A percentile compares a stretch with the other conserved stretches of the same genome.
These are phyloP conservation scores for Coniochaeta sp. DNA, from an alignment of 2,329 filamentous ascomycete genomes.

Conservation along the genomic window DNA sequence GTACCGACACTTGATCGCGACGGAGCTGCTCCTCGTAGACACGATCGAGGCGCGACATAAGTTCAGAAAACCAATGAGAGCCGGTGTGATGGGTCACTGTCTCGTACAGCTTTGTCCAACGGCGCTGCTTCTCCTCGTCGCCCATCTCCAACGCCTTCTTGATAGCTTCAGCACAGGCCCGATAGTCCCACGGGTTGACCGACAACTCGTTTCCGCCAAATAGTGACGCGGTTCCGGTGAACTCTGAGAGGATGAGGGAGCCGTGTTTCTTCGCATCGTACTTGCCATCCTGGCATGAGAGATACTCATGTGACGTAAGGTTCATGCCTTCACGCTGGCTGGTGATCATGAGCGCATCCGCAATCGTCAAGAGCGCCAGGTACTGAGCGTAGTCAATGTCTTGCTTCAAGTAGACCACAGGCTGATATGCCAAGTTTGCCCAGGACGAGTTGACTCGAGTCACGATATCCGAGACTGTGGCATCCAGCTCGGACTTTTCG, in stretches of 20 bases:
- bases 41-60: constrained; percentile 61
- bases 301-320: constrained; percentile 86
- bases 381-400: constrained; percentile 92
- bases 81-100: constrained; percentile 78
- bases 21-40: constrained; percentile 79
- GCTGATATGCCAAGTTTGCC: constrained; percentile 86
- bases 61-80: constrained; percentile 74
- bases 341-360: constrained; percentile 89
- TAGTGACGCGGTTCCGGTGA: constrained; percentile 83
- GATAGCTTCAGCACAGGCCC: constrained; percentile 79
- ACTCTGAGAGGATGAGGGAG: constrained; percentile 87
- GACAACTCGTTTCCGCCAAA: constrained; percentile 75
- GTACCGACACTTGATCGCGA: constrained; percentile 79
- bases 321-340: constrained; percentile 98
- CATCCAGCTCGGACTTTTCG: constrained; percentile 80
- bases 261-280: constrained; percentile 66
- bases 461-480: constrained; percentile 86
- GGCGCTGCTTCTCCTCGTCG: constrained; percentile 61
- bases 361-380: constrained; percentile 81
- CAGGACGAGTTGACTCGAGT: constrained; percentile 88
- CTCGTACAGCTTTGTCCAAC: constrained; percentile 68
- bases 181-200: constrained; percentile 94
- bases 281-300: constrained; percentile 85
- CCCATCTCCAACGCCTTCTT: constrained; percentile 75
- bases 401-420: constrained; percentile 88